Evolutionary conservation across 371 early-diverging fungal genomes (phyloP), one percentile per base, ranked within the genome.

Genomic region (Rhizopus stolonifer): DNA sequence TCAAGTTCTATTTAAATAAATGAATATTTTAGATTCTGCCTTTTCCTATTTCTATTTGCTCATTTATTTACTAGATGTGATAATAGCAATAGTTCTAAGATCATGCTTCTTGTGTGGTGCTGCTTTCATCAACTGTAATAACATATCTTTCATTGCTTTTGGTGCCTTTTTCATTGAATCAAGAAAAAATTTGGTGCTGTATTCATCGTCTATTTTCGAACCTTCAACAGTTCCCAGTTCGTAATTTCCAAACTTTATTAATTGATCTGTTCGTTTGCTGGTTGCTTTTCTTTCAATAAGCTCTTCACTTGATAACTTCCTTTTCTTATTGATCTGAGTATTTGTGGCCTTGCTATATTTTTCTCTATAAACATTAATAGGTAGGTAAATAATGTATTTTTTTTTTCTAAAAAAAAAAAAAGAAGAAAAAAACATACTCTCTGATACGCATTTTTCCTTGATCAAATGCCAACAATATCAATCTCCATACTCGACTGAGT

Each of bases 131-230:
- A 57, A 21, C 6, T 45, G 21, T 2, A 57, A 15, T 2, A 57
- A 11, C 57, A 50, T 57, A 39, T 57, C 44, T 23, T 43, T 43
- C 44, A 43, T 43, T n/a, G 23, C 18, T 2, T 43, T 43, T 8
- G 44, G 44, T 43, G 24, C 22, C 23, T 43, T 43, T 43, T 43
- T 29, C 29, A 29, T 29, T 29, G 29, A 29, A 29, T 29, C 29
- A 43, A 23, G 6, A 43, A n/a, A 43, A 11, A 23, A 43, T 13
- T 23, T 43, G 14, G 0, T 43, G 13, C 24, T 43, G 4, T 43
- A 14, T 14, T n/a, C 43, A 22, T 43, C 43, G 0, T 43, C 43
- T 10, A 23, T 19, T 43, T 43, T 43, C 11, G 43, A 43, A 8
- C 23, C 43, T 43, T 43, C 43, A 22, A 43, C 1, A 2, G 21